These are phyloP conservation scores for Botrytis byssoidea DNA, from an alignment of 2,329 filamentous ascomycete genomes.

Conservation along the genomic window DNA sequence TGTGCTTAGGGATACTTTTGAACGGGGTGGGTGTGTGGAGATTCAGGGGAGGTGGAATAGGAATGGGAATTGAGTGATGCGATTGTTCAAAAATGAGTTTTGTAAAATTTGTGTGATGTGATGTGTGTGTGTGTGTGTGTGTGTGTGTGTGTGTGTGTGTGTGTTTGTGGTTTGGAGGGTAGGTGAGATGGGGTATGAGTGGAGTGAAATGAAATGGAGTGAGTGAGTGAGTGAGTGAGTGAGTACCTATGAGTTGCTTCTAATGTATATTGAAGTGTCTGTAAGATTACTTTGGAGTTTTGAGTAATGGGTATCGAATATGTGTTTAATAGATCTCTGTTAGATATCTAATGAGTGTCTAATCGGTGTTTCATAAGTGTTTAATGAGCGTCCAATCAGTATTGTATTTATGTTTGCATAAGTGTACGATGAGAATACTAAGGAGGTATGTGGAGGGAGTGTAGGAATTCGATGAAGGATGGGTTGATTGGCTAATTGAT, in stretches of 20 bases:
- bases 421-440: not conserved
- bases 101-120: not conserved
- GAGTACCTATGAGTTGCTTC: not conserved
- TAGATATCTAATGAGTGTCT: too few species aligned
- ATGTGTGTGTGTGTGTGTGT: not conserved
- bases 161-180: not conserved
- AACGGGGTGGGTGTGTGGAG: constrained; percentile 29
- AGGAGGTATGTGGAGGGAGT: not conserved
- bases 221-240: not conserved
- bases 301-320: not conserved
- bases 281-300: not conserved
- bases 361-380: too few species aligned
- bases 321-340: too few species aligned
- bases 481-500: not conserved
- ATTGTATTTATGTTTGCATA: not conserved
- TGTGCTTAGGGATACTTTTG: not conserved
- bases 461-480: not conserved
- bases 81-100: not conserved
- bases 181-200: not conserved
- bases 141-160: not conserved
- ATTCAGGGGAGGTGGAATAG: constrained; percentile 17
- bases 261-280: not conserved
- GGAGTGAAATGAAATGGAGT: not conserved
- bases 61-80: not conserved
- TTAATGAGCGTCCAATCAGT: not conserved